Evolutionary conservation across 306 rosid genomes (phyloP).

Genomic region (Glycyrrhiza uralensis): DNA sequence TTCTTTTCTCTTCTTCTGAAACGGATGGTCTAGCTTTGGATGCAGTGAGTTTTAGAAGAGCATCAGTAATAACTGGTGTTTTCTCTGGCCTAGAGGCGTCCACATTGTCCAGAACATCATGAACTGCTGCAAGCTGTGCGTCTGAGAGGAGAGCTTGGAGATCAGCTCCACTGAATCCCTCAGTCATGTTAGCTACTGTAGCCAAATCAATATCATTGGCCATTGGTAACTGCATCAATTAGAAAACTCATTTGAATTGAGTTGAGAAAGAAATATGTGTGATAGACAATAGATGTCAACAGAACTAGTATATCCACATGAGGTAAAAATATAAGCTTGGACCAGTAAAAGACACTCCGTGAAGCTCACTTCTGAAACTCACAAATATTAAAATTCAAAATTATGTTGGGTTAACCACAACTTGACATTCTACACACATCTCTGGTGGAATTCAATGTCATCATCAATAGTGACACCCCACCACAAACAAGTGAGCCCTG

Average conservation of each 20-base stretch:
- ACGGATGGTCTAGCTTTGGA: slow-evolving; percentile 80
- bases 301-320: neutral
- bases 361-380: neutral
- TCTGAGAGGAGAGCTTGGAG: slow-evolving; percentile 97
- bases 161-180: slow-evolving; percentile 97
- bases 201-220: slow-evolving; percentile 70
- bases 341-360: neutral
- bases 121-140: slow-evolving; percentile 96
- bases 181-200: slow-evolving; percentile 69
- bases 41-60: slow-evolving; percentile 61
- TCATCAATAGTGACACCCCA: neutral
- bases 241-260: neutral
- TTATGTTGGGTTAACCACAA: neutral
- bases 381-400: neutral
- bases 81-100: slow-evolving; percentile 37
- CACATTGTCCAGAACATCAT: slow-evolving; percentile 58
- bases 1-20: slow-evolving; percentile 75
- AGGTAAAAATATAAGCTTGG: neutral
- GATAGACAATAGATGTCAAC: neutral
- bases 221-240: slow-evolving; percentile 61
- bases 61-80: slow-evolving; percentile 66
- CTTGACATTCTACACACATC: too few species aligned
- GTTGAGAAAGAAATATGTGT: neutral
- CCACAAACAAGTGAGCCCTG: too few species aligned
- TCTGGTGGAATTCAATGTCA: neutral